These are phyloP conservation scores for Magnusiomyces magnusii DNA, from an alignment of 1,139 yeast species.

Conservation along the genomic window DNA sequence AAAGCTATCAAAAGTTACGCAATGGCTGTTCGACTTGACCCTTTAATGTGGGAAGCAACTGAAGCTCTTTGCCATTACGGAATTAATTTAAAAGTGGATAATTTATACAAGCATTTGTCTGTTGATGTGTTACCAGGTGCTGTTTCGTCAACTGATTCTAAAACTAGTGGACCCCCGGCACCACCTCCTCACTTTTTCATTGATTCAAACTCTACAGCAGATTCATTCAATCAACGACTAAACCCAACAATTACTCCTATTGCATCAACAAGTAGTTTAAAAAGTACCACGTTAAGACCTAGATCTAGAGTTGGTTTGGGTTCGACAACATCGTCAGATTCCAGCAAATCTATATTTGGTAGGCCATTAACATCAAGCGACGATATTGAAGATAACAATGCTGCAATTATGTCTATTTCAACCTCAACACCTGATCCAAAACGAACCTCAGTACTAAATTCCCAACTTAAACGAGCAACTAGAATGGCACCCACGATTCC, in stretches of 20 bases:
- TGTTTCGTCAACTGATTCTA: neutral
- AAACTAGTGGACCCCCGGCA: neutral
- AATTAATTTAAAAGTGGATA: constrained; percentile 50
- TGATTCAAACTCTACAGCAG: neutral
- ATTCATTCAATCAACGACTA: neutral
- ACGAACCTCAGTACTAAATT: neutral
- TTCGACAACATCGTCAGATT: neutral
- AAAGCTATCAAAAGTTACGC: constrained; percentile 63
- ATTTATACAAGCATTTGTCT: constrained; percentile 42
- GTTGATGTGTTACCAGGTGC: neutral
- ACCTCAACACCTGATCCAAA: neutral
- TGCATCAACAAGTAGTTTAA: neutral
- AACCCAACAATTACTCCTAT: neutral
- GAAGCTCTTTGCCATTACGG: constrained; percentile 60
- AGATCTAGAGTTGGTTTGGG: neutral
- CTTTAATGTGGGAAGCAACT: constrained; percentile 81
- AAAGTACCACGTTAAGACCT: neutral
- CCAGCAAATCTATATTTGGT: neutral
- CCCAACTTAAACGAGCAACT: neutral
- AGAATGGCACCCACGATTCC: neutral
- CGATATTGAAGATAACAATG: neutral
- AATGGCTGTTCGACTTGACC: constrained; percentile 62
- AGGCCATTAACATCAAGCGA: neutral
- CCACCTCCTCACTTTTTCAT: neutral
- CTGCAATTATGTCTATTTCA: neutral